Base-by-base conservation (phyloP, 2,329 filamentous ascomycete species). In the Hypoxylon sp. region DNA sequence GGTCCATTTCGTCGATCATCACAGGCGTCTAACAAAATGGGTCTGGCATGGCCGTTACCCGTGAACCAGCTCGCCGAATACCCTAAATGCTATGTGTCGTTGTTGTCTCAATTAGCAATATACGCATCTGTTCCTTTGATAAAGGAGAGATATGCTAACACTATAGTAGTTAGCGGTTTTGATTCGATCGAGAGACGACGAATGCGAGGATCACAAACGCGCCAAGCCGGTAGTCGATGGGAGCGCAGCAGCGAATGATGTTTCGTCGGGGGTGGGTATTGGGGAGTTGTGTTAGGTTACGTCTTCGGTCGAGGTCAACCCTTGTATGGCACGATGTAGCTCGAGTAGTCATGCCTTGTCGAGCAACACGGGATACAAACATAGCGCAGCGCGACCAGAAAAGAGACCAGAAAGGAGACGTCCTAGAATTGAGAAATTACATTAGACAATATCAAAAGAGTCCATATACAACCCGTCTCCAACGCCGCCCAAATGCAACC, bases 401-500 rank as follows among this genome's bases (percentile, higher is more conserved):
- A n/a, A n/a, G n/a, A n/a, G 16, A 36, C 22, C n/a, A 2, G 22
- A 24, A 6, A 8, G 11, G 45, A 26, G 26, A 16, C n/a, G 38
- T 32, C 28, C 45, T 50, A 24, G 45, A 4, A 52, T 42, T 26
- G 26, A 57, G 52, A 51, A 38, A 65, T 64, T 65, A 65, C 33
- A 69, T 69, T 69, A 69, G 50, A 61, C 3, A 64, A 64, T 67
- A 67, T 67, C 44, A 58, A 58, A 67, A 51, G n/a, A n/a, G 30
- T 61, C 30, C 48, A 45, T 65, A 50, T 63, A 65, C 62, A 62
- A 62, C 65, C 65, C 54, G 40, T 49, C 11, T 48, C 36, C 22
- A 58, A 65, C 65, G 62, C 65, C 65, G 50, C 28, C 16, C 30
- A 22, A 26, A 62, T 64, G 54, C 60, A 45, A 52, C 33, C 46